Evolutionary conservation across 495 filamentous ascomycete genomes (phyloP).

Genomic region (Aspergillus taichungensis): DNA sequence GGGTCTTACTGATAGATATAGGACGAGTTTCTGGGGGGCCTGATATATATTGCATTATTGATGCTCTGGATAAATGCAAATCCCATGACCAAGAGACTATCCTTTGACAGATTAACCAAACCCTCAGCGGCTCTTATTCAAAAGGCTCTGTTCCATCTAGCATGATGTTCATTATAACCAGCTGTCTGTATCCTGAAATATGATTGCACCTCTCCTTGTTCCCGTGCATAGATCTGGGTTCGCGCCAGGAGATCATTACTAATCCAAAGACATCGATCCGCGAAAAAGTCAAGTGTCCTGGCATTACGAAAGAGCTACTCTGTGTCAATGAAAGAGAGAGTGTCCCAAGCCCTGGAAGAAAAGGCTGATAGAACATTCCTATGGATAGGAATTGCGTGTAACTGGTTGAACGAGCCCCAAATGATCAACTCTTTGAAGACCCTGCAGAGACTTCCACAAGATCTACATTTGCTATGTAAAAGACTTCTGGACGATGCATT

Average conservation of each 20-base stretch:
- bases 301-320: slow-evolving; percentile 9
- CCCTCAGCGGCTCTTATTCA: no score
- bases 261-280: slow-evolving; percentile 13
- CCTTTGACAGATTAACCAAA: slow-evolving; percentile 4
- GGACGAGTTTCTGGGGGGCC: neutral
- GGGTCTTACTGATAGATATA: no score
- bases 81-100: slow-evolving; percentile 6
- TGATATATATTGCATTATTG: slow-evolving; percentile 16
- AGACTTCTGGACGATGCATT: slow-evolving; percentile 6
- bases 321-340: slow-evolving; percentile 1
- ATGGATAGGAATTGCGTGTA: slow-evolving; percentile 16
- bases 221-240: slow-evolving; percentile 8
- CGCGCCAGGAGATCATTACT: slow-evolving; percentile 8
- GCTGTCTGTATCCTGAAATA: slow-evolving; percentile 17
- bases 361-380: slow-evolving; percentile 20
- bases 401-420: slow-evolving; percentile 2
- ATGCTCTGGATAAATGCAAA: slow-evolving; percentile 20
- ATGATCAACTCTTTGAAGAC: slow-evolving; percentile 6
- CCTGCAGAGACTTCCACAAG: slow-evolving; percentile 6
- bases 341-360: slow-evolving; percentile 9
- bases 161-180: slow-evolving; percentile 17
- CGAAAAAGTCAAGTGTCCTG: slow-evolving; percentile 12
- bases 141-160: neutral
- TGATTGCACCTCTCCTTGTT: slow-evolving; percentile 8
- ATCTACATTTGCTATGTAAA: slow-evolving; percentile 8